A percentile compares a stretch with the other conserved stretches of the same genome.
Evolutionary conservation across 345 rosid species (phyloP).

Genomic region (Murraya paniculata): DNA sequence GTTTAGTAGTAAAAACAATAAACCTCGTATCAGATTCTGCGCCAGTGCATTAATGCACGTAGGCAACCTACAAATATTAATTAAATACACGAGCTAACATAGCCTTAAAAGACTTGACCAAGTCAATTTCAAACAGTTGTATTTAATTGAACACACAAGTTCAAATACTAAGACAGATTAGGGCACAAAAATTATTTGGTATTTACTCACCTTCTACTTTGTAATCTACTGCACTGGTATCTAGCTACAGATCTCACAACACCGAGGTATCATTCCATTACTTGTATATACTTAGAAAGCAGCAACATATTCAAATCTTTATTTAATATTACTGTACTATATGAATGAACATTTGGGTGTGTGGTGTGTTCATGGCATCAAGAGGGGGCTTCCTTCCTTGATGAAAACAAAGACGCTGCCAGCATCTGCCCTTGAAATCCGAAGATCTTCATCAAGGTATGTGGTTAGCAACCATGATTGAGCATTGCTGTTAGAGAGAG

Average conservation of each 20-base stretch:
- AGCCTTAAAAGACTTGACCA: too few relatives aligned
- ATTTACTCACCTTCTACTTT: too few relatives aligned
- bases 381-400: constrained; percentile 78
- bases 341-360: background rate
- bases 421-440: constrained; percentile 85
- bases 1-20: too few relatives aligned
- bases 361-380: constrained; percentile 34
- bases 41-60: too few relatives aligned
- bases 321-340: background rate
- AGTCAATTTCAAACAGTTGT: too few relatives aligned
- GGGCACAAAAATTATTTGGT: too few relatives aligned
- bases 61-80: too few relatives aligned
- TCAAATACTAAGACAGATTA: too few relatives aligned
- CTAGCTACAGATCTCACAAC: background rate
- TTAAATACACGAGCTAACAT: too few relatives aligned
- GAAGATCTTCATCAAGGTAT: constrained; percentile 77
- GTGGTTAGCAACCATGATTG: constrained; percentile 91
- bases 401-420: constrained; percentile 85
- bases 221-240: background rate
- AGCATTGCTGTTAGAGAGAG: constrained; percentile 57
- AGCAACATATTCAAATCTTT: background rate
- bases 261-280: background rate
- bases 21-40: too few relatives aligned
- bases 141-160: too few relatives aligned
- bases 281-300: background rate